Evolutionary conservation across 345 rosid genomes (phyloP).

Genomic region (Eucalyptus rudis): DNA sequence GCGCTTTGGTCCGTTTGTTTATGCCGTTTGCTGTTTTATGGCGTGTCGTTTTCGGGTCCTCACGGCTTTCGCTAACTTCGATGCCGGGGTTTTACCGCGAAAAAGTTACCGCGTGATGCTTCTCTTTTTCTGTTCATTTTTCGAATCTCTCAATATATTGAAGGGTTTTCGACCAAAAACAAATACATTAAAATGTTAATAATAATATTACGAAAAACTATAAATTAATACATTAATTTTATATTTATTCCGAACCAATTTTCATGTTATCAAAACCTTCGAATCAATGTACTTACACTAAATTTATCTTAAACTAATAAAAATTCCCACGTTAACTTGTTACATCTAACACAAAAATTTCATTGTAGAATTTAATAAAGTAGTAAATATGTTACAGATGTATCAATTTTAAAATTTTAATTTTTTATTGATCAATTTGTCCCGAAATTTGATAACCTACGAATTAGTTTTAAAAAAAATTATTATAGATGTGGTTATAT

Average conservation of each 20-base stretch:
- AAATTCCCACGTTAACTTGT: no score
- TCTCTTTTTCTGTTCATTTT: background rate
- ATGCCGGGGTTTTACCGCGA: background rate
- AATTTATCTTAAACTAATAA: no score
- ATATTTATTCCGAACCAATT: no score
- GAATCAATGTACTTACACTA: fast-evolving
- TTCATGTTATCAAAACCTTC: no score
- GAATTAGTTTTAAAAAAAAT: fast-evolving
- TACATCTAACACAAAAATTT: no score
- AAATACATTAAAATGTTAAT: background rate
- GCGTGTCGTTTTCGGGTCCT: background rate
- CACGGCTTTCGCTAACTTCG: background rate
- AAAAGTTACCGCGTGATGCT: background rate
- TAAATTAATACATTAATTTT: no score
- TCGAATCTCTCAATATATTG: background rate
- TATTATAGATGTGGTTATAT: background rate
- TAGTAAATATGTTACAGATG: fast-evolving
- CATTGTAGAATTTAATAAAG: no score
- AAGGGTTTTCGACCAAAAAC: no score
- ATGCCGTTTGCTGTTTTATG: background rate
- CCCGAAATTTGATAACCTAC: fast-evolving
- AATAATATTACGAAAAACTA: background rate
- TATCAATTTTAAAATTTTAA: no score
- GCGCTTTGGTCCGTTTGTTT: background rate
- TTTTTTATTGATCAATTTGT: no score